These are phyloP conservation scores for Secale cereale DNA, from an alignment of 176 grass and related monocot species.

Conservation along the genomic window DNA sequence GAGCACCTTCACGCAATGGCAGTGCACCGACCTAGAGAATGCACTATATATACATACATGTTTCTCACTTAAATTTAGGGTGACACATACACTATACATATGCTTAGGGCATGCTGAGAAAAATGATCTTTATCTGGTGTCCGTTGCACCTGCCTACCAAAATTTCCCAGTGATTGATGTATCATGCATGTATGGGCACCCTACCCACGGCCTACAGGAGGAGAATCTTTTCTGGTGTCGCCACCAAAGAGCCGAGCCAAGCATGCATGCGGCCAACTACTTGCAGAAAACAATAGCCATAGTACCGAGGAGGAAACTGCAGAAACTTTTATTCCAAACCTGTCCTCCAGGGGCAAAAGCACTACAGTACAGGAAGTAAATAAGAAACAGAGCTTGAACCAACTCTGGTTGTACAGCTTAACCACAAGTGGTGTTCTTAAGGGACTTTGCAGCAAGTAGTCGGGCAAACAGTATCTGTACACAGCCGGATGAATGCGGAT, in stretches of 20 bases:
- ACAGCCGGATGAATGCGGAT: neutral
- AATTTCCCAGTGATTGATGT: neutral
- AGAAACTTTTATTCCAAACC: slow-evolving; percentile 31
- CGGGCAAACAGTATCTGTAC: neutral
- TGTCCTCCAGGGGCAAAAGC: neutral
- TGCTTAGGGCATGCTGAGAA: neutral
- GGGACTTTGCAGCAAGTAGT: neutral
- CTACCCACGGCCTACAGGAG: neutral
- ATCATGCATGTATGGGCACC: neutral
- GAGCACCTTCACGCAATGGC: slow-evolving; percentile 9
- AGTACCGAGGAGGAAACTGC: slow-evolving; percentile 27
- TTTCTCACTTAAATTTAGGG: too few relatives aligned
- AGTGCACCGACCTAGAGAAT: too few relatives aligned
- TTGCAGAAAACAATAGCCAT: slow-evolving; percentile 9
- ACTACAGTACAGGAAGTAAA: neutral
- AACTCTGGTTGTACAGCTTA: neutral
- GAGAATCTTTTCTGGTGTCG: slow-evolving; percentile 35
- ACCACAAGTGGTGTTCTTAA: neutral
- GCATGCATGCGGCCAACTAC: slow-evolving; percentile 13
- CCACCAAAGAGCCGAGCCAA: slow-evolving; percentile 26
- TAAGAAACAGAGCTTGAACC: neutral
- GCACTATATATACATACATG: too few relatives aligned
- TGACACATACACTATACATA: neutral
- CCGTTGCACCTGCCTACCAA: too few relatives aligned
- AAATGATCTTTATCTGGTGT: neutral